Conservation (phyloP, 768 basidiomycete genomes). For the Royoungia palumana region DNA sequence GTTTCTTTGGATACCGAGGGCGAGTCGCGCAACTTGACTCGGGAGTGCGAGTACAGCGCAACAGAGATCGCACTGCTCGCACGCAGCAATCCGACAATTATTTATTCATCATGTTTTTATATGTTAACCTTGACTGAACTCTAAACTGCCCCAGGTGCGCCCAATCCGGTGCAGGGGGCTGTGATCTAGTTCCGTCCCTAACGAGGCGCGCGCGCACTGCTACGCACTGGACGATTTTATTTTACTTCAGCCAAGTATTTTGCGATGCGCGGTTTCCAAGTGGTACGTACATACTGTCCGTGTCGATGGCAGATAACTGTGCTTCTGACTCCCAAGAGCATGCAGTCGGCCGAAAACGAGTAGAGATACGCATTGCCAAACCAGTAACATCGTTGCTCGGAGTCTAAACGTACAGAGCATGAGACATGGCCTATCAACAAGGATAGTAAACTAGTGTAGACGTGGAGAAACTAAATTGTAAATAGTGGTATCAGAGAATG, state of each 20-base stretch:
- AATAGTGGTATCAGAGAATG: conserved; percentile 1
- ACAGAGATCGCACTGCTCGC: no score
- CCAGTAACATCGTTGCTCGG: neutral
- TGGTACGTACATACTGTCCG: conserved; percentile 5
- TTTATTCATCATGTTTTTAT: no score
- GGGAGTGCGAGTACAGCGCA: no score
- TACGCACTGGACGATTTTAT: neutral
- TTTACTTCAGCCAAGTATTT: neutral
- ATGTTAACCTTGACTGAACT: no score
- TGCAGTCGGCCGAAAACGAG: neutral
- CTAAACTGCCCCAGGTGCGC: no score
- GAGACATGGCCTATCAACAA: conserved; percentile 1
- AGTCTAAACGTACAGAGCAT: neutral
- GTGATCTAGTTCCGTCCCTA: neutral
- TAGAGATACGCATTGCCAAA: conserved; percentile 2
- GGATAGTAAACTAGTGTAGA: neutral
- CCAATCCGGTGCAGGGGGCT: neutral
- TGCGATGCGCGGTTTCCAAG: neutral
- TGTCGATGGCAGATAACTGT: neutral
- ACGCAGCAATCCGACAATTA: no score
- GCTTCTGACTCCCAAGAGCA: conserved; percentile 5
- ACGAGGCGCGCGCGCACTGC: neutral
- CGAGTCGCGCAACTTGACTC: no score
- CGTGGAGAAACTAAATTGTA: conserved; percentile 4
- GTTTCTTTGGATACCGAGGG: neutral